Conservation (phyloP, 768 basidiomycete genomes). For the Phaeotremella fagi region DNA sequence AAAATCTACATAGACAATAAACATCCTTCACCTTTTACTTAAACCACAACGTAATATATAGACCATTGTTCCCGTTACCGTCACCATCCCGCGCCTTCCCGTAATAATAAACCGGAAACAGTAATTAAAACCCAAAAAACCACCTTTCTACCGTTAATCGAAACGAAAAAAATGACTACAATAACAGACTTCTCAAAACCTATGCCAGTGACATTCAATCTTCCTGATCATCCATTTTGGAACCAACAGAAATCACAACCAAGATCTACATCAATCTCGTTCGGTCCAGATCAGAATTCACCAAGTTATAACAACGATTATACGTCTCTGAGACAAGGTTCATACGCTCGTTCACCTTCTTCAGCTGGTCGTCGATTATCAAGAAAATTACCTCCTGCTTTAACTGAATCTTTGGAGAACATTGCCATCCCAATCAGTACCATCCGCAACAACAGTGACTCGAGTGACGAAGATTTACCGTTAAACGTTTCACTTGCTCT, state of each 20-base stretch:
- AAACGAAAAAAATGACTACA: background rate
- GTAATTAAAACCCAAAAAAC: too few species aligned
- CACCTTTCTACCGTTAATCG: too few species aligned
- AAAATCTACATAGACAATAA: too few species aligned
- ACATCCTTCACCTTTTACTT: too few species aligned
- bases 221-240: background rate
- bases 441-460: background rate
- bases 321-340: background rate
- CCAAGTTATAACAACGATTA: too few species aligned
- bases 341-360: background rate
- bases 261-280: background rate
- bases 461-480: background rate
- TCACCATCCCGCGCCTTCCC: too few species aligned
- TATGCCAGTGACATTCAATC: background rate
- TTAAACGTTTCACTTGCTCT: background rate
- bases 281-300: background rate
- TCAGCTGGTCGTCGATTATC: constrained; percentile 5
- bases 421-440: constrained; percentile 6
- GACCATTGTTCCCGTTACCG: too few species aligned
- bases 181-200: background rate
- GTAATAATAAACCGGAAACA: too few species aligned
- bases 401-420: constrained; percentile 34
- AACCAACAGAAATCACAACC: background rate
- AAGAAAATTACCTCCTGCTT: constrained; percentile 28
- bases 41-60: too few species aligned